Conservation (phyloP, 139 green algal species). For the Limnomonas spitsbergensis region DNA sequence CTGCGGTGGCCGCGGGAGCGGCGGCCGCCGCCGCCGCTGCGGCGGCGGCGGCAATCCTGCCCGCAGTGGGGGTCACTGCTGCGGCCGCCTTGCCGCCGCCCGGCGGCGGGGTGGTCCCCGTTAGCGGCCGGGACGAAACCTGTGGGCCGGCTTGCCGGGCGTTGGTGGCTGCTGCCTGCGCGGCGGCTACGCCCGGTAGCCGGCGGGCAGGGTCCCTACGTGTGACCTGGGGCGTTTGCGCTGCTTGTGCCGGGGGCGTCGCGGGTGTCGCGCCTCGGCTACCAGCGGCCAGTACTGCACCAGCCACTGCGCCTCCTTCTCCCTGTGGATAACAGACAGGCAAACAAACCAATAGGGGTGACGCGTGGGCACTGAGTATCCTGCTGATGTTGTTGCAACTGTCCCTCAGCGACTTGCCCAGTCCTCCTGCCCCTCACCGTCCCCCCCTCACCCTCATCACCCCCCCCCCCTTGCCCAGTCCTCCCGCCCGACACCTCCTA, state of each 20-base stretch:
- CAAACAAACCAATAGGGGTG: background rate
- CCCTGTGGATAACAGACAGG: conserved; percentile 42
- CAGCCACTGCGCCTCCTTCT: conserved; percentile 62
- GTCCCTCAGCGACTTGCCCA: background rate
- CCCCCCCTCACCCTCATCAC: background rate
- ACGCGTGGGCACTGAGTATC: background rate
- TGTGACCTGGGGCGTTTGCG: conserved; percentile 33
- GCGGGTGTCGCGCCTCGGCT: background rate
- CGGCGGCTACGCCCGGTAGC: background rate
- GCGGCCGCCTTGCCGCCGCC: background rate
- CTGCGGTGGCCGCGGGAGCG: too few relatives aligned
- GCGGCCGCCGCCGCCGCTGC: background rate
- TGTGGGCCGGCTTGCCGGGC: background rate
- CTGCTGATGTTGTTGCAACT: background rate
- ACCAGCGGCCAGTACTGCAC: conserved; percentile 49
- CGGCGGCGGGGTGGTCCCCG: background rate
- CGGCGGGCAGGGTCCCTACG: conserved; percentile 30
- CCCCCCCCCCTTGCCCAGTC: too few relatives aligned
- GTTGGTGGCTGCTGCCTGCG: background rate
- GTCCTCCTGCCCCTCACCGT: background rate
- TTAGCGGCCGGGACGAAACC: background rate
- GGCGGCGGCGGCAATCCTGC: background rate
- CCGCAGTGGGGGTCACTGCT: background rate
- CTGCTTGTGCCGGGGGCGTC: conserved; percentile 35
- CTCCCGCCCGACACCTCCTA: too few relatives aligned